Conservation (phyloP, 2,329 filamentous ascomycete genomes). For the Apiospora phragmitis region DNA sequence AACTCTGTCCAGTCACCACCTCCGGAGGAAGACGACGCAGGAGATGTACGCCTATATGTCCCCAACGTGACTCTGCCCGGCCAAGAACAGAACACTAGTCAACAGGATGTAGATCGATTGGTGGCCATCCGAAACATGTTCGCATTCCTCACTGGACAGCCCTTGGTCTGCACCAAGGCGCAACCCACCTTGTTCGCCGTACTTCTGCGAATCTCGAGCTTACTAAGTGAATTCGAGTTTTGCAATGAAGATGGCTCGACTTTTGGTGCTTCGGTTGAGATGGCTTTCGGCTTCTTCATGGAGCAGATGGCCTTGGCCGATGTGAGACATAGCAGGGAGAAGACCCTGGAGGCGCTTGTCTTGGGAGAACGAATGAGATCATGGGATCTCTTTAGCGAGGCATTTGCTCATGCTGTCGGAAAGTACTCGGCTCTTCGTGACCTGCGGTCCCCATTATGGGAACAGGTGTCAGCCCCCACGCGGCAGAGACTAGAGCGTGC, state of each 20-base stretch:
- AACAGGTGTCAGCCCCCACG: conserved; percentile 69
- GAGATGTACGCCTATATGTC: conserved; percentile 54
- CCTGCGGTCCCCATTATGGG: conserved; percentile 68
- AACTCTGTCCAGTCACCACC: conserved; percentile 38
- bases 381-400: conserved; percentile 81
- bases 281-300: conserved; percentile 73
- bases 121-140: conserved; percentile 65
- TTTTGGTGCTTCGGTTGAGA: conserved; percentile 60
- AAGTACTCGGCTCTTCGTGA: conserved; percentile 75
- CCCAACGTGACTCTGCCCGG: conserved; percentile 41
- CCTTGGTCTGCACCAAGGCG: conserved; percentile 58
- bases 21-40: conserved; percentile 33
- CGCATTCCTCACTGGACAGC: conserved; percentile 64
- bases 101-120: conserved; percentile 53
- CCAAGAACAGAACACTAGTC: conserved; percentile 33
- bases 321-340: conserved; percentile 78
- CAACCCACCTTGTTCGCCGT: conserved; percentile 54
- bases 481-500: conserved; percentile 80
- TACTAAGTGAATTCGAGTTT: conserved; percentile 60
- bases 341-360: conserved; percentile 86
- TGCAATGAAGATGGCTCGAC: conserved; percentile 55
- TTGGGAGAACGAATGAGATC: conserved; percentile 85
- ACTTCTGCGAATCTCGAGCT: conserved; percentile 52
- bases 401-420: conserved; percentile 87
- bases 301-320: conserved; percentile 78